Percentiles rank a stretch among this genome's conserved stretches.
These are phyloP conservation scores for Pseudevernia furfuracea DNA, from an alignment of 495 filamentous ascomycete genomes.

Conservation along the genomic window DNA sequence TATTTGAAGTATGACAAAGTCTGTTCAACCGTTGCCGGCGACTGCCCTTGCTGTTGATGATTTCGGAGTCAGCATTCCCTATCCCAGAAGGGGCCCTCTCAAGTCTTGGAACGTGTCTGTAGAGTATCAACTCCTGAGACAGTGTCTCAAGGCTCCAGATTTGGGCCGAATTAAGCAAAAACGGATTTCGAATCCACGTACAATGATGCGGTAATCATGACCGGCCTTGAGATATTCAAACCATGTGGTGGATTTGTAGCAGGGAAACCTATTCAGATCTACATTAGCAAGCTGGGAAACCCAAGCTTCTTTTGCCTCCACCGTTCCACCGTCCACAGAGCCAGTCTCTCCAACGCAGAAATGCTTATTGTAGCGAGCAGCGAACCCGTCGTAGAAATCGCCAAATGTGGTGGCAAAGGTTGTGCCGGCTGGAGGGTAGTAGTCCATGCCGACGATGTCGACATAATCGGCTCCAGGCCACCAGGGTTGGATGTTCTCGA, in stretches of 20 bases:
- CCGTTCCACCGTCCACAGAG: background rate
- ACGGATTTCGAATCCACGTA: no score
- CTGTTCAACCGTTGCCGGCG: background rate
- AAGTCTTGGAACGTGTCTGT: no score
- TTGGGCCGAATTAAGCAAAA: no score
- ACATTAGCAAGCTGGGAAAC: background rate
- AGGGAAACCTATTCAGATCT: background rate
- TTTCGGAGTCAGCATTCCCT: no score
- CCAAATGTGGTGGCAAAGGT: constrained; percentile 1
- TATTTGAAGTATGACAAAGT: background rate
- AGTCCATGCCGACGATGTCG: constrained; percentile 21
- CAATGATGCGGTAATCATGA: background rate
- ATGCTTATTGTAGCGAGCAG: background rate
- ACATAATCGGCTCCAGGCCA: constrained; percentile 10
- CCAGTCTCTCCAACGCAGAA: background rate
- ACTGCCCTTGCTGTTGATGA: background rate
- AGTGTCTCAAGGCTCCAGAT: no score
- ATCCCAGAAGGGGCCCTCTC: no score
- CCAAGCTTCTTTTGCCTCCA: background rate
- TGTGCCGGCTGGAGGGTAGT: constrained; percentile 11
- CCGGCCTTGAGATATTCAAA: background rate
- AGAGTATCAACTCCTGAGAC: no score
- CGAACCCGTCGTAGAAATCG: background rate
- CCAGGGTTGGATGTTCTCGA: constrained; percentile 6
- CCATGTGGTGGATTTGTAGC: background rate